Conservation (phyloP, 2,329 filamentous ascomycete species). For the Lasiodiplodia theobromae region DNA sequence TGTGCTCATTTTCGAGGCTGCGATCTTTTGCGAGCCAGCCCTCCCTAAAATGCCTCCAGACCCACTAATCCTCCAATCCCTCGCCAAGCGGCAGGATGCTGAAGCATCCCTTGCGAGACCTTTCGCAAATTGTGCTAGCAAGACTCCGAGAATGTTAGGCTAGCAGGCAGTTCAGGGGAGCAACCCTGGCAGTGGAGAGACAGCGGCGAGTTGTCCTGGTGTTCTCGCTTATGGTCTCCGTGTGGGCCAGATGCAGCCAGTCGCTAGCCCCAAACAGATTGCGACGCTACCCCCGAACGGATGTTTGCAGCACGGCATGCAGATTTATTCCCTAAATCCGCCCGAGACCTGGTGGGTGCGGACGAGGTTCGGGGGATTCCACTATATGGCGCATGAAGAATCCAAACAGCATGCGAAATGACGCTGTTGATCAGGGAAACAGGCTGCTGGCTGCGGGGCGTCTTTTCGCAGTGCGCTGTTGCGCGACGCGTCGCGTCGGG, state of each 20-base stretch:
- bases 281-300: background rate
- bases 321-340: slow-evolving; percentile 8
- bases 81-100: background rate
- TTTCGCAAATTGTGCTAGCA: background rate
- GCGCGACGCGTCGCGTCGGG: background rate
- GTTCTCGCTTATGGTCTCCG: background rate
- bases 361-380: slow-evolving; percentile 6
- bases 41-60: background rate
- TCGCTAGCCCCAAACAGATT: background rate
- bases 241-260: background rate
- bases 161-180: background rate
- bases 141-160: background rate
- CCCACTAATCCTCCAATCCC: background rate
- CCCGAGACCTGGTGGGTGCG: slow-evolving; percentile 2
- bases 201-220: background rate
- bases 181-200: background rate
- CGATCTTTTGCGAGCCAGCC: background rate
- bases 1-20: background rate
- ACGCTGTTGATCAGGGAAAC: slow-evolving; percentile 10
- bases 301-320: background rate
- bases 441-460: background rate
- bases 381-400: slow-evolving; percentile 15
- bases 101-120: background rate
- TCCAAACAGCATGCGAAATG: slow-evolving; percentile 1
- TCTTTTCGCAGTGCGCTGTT: background rate